These are phyloP conservation scores for Paecilomyces niveus DNA, from an alignment of 2,329 filamentous ascomycete species.

Conservation along the genomic window DNA sequence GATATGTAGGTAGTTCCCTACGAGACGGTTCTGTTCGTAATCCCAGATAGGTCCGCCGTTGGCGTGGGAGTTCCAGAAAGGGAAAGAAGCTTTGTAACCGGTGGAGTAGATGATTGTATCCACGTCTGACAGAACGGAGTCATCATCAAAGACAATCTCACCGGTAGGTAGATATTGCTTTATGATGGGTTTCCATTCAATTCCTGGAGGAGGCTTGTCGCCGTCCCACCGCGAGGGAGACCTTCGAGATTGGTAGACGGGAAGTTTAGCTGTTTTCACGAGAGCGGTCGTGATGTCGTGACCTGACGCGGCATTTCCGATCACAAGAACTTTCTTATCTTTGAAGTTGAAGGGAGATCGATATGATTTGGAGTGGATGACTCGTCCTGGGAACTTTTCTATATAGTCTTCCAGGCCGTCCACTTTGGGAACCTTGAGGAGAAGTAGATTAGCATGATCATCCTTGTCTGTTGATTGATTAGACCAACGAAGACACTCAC, in stretches of 20 bases:
- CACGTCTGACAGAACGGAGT: conserved; percentile 42
- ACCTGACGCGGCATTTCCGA: conserved; percentile 55
- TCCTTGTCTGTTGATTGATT: neutral
- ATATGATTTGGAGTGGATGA: conserved; percentile 43
- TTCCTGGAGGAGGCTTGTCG: conserved; percentile 37
- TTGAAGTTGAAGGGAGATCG: conserved; percentile 31
- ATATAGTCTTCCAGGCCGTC: conserved; percentile 37
- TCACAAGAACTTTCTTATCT: conserved; percentile 46
- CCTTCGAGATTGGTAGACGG: conserved; percentile 48
- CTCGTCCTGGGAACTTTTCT: conserved; percentile 31
- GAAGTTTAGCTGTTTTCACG: conserved; percentile 31
- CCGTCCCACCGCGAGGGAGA: conserved; percentile 47
- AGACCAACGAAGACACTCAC: conserved; percentile 23
- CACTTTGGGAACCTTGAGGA: conserved; percentile 40
- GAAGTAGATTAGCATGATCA: neutral
- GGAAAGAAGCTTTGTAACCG: conserved; percentile 43
- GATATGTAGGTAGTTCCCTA: conserved; percentile 46
- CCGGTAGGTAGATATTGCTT: conserved; percentile 31
- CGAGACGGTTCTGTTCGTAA: conserved; percentile 40
- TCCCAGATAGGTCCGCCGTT: conserved; percentile 44
- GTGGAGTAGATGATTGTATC: conserved; percentile 58
- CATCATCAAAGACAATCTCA: conserved; percentile 51
- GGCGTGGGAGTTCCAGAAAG: conserved; percentile 44
- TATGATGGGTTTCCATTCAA: conserved; percentile 51
- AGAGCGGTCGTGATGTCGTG: conserved; percentile 51